Evolutionary conservation across 345 rosid genomes (phyloP), one percentile per base, ranked within the genome.

Genomic region (Rhodamnia rubescens): DNA sequence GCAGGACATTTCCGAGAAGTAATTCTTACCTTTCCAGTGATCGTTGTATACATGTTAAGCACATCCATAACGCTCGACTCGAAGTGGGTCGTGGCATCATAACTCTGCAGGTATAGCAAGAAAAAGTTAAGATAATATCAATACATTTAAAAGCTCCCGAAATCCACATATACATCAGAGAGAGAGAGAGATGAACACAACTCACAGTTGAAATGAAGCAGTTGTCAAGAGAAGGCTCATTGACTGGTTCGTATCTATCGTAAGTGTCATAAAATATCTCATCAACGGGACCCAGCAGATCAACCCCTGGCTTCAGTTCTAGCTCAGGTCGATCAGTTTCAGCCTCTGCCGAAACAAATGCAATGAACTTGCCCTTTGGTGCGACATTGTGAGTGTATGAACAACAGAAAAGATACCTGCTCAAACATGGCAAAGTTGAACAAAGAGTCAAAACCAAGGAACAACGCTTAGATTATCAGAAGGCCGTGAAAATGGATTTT

Each of bases 81-180:
- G 53, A 97, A 96, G 91, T 97, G 99, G 51, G 99, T 97, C 84
- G 99, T 95, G 52, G 99, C 92, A 92, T 97, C 99, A 87, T 97
- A 97, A 87, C 99, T 96, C 99, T 96, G 97, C 74, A 29, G 29
- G 11, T 24, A 10, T 20, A 52, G 40, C 88, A 74, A 88, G 78
- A 84, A 81, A 82, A 40, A 91, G 44, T 36, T 15, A 78, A 82
- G 58, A 51, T 82, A 82, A 52, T 14, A 24, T 27, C 57, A 5
- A 36, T 0, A 10, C 57, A 82, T 4, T n/a, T 27, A n/a, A 82
- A 82, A 64, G 11, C 44, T 64, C 58, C 84, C 0, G 27, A 36
- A 69, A 0, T 69, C 24, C 47, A 18, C 7, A 32, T 0, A 69
- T 55, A 26, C 3, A 69, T 44, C 42, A 11, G 61, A 84, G 53